Evolutionary conservation across 306 rosid genomes (phyloP), one percentile per base, ranked within the genome.

Genomic region (Crotalaria pallida): DNA sequence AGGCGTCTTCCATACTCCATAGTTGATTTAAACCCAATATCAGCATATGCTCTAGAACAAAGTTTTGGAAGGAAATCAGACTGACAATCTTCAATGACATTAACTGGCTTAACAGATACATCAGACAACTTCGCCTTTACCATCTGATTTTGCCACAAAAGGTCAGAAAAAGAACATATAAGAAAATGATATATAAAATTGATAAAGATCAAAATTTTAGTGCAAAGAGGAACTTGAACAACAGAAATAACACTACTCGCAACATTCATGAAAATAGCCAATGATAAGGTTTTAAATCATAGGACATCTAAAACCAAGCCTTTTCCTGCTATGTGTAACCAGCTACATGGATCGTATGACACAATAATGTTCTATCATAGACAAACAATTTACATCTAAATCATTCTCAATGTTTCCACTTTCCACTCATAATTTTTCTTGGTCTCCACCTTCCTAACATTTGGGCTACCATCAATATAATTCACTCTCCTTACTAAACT

Each of bases 1-100:
- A 87, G 34, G 74, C 92, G 60, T 92, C 98, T 82, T 92, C 98
- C 98, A n/a, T n/a, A n/a, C n/a, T n/a, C n/a, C n/a, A 92, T 92
- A 61, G 58, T 81, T 8, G 85, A 3, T 24, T 92, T 90, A 66
- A 67, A 71, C 57, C 96, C 96, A 17, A 87, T 52, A 77, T 92
- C 88, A 18, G 83, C 68, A 8, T 76, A 85, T 44, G 87, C 96
- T 74, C 98, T 92, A 0, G 96, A 89, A 12, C 89, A 94, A 45
- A 92, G 76, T 12, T 71, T 64, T 12, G 96, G 96, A 65, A 79
- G 53, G 79, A 87, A 89, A 67, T 72, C 85, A 51, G 91, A 73
- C 12, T 74, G 85, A 57, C 36, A 69, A 53, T 67, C 81, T 70
- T 84, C 88, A 51, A 67, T 50, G 41, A 48, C 81, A 75, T 36